Evolutionary conservation across 108 stramenopile genomes (phyloP).

Genomic region (Skeletonema costatum): DNA sequence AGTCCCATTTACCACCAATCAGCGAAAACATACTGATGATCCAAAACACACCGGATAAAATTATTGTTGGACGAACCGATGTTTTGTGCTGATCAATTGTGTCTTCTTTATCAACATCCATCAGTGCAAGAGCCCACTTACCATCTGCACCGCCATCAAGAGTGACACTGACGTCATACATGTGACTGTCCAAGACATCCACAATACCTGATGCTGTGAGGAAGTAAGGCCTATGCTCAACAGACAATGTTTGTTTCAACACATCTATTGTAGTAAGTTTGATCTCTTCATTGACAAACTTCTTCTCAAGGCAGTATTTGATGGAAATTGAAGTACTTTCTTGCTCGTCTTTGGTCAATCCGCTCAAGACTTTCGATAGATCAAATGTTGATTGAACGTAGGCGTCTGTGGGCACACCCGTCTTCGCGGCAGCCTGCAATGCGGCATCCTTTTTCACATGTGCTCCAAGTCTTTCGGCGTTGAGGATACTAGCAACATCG

Average conservation of each 20-base stretch:
- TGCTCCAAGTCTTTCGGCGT: constrained; percentile 50
- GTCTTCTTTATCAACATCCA: constrained; percentile 12
- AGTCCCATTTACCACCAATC: constrained; percentile 64
- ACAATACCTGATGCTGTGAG: constrained; percentile 31
- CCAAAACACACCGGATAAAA: constrained; percentile 64
- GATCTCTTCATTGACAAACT: constrained; percentile 7
- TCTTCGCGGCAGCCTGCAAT: constrained; percentile 3
- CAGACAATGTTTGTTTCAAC: constrained; percentile 33
- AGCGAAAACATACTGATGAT: constrained; percentile 62
- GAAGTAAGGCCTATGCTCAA: constrained; percentile 44
- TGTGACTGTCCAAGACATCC: constrained; percentile 33
- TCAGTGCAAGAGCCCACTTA: constrained; percentile 25
- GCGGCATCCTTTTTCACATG: constrained; percentile 48
- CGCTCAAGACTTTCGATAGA: constrained; percentile 39
- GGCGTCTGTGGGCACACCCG: constrained; percentile 32
- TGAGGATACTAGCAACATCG: constrained; percentile 50
- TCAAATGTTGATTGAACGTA: constrained; percentile 24
- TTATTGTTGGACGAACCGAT: constrained; percentile 32
- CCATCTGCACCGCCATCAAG: constrained; percentile 40
- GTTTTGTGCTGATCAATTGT: constrained; percentile 16
- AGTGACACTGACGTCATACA: not conserved
- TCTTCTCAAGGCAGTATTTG: constrained; percentile 15
- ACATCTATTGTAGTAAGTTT: constrained; percentile 18
- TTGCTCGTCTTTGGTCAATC: constrained; percentile 23
- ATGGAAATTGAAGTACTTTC: constrained; percentile 19